Evolutionary conservation across 2,329 filamentous ascomycete species (phyloP).

Genomic region (Monosporascus cannonballus): DNA sequence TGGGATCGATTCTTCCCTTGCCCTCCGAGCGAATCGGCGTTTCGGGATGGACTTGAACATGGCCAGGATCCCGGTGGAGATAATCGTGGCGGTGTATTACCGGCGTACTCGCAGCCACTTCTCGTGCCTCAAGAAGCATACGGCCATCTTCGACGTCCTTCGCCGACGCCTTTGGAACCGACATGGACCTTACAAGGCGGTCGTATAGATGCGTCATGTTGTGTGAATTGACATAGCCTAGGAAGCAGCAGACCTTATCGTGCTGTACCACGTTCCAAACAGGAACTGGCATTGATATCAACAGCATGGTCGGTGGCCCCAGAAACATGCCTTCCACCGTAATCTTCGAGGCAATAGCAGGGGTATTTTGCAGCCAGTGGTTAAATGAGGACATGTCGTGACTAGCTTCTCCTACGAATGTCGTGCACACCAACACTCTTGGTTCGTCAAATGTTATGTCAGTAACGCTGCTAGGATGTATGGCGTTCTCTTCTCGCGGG

Average conservation of each 20-base stretch:
- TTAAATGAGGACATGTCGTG: conserved; percentile 61
- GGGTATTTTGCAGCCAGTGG: conserved; percentile 57
- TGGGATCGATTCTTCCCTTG: conserved; percentile 17
- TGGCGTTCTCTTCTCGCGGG: conserved; percentile 33
- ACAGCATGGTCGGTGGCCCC: conserved; percentile 58
- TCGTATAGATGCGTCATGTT: conserved; percentile 62
- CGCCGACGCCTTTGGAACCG: conserved; percentile 37
- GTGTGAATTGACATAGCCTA: conserved; percentile 60
- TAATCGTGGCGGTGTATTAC: conserved; percentile 22
- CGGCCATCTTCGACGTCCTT: conserved; percentile 53
- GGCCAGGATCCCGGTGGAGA: conserved; percentile 8
- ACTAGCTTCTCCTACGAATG: conserved; percentile 59
- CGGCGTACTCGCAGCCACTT: conserved; percentile 34
- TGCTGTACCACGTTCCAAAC: conserved; percentile 61
- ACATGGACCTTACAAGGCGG: conserved; percentile 44
- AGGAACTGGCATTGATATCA: conserved; percentile 59
- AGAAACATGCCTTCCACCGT: conserved; percentile 63
- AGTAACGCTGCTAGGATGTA: conserved; percentile 41
- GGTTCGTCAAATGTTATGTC: conserved; percentile 57
- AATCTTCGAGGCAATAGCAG: conserved; percentile 50
- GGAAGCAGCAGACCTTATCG: conserved; percentile 60
- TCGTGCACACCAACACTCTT: conserved; percentile 60
- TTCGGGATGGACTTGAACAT: conserved; percentile 19
- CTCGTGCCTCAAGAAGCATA: conserved; percentile 48
- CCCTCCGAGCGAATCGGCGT: conserved; percentile 24